Evolutionary conservation across 768 basidiomycete species (phyloP), one percentile per base, ranked within the genome.

Genomic region (Trametes cingulata): DNA sequence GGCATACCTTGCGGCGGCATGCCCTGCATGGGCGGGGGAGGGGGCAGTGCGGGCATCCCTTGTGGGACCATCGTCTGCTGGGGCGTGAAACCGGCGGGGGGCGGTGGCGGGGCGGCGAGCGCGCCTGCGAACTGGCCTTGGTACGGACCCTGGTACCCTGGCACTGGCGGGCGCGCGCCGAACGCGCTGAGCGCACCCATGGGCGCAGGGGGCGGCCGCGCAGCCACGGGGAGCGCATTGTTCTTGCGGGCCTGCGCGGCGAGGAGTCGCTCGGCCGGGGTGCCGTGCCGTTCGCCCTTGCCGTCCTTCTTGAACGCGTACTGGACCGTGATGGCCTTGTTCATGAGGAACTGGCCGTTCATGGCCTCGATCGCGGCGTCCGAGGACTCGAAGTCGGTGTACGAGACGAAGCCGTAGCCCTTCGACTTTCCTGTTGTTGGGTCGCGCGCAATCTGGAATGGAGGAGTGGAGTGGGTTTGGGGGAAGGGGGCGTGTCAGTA

Each of bases 251-350:
- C 97, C 73, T 98, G 95, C 2, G 94, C 86, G 2, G 95, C 95
- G 67, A 99, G 84, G 35, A 98, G 85, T 58, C 97, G 87, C 76
- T 99, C 97, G n/a, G 97, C 95, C 15, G 90, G 81, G 12, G 96
- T 97, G 27, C 97, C 97, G 69, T 98, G 97, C 5, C 97, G 85
- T 74, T 99, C 97, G 58, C 96, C 96, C 71, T 98, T 96, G 43
- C 93, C 95, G 69, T 98, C 97, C 77, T 98, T 98, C 78, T 99
- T 98, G 83, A 98, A 98, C 2, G 97, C 96, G 72, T 97, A 99
- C 72, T 98, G 95, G 12, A 97, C 95, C 17, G 90, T 87, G 70
- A 99, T 93, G 54, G 95, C 90, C 77, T 98, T 98, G 81, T 98
- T 98, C 90, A 95, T 95, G 47, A 98, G 81, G 84, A 93, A 98